These are phyloP conservation scores for Liriodendron chinense DNA, from an alignment of 164 flowering plant genomes.

Conservation along the genomic window DNA sequence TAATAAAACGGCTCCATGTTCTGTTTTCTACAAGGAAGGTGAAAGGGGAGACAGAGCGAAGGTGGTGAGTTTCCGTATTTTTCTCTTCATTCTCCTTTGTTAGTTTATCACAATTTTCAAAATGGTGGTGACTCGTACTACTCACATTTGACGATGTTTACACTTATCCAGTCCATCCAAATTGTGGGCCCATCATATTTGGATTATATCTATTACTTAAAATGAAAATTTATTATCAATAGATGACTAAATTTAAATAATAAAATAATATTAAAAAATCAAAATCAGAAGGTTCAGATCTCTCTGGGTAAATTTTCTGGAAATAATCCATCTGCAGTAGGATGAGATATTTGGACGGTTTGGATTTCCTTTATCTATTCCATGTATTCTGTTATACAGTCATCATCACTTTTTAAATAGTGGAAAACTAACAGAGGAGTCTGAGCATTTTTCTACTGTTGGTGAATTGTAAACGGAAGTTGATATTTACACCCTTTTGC, in stretches of 20 bases:
- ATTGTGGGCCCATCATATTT: background rate
- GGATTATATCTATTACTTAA: background rate
- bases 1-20: slow-evolving; percentile 9
- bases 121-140: background rate
- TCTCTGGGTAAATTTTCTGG: too few species aligned
- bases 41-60: background rate
- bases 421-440: too few species aligned
- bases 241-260: too few species aligned
- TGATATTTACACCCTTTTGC: background rate
- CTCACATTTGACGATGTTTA: too few species aligned
- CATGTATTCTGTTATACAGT: background rate
- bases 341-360: background rate
- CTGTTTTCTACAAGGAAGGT: background rate
- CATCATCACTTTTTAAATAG: too few species aligned
- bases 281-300: too few species aligned
- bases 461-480: background rate
- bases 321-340: too few species aligned
- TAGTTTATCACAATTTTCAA: background rate
- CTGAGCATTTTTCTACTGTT: too few species aligned
- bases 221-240: too few species aligned
- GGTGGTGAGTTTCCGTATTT: background rate
- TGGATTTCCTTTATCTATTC: background rate
- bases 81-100: background rate
- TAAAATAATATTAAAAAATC: too few species aligned
- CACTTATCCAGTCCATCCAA: background rate